Conservation (phyloP, 139 green algal genomes). For the Pleodorina starrii region DNA sequence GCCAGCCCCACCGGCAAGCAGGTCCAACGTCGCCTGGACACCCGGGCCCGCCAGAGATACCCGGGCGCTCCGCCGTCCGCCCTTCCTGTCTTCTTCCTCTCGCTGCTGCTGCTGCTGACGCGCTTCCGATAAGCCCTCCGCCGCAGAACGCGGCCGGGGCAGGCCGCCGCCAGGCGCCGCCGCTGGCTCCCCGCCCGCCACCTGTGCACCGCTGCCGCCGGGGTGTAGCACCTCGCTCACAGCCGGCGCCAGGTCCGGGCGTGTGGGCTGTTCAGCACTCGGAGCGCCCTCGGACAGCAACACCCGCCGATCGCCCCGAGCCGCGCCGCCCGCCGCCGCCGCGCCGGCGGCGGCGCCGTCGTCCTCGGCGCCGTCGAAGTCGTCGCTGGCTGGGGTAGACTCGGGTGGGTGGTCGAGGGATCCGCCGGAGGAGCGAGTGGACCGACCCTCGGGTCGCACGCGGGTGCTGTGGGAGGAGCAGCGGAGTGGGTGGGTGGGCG, state of each 20-base stretch:
- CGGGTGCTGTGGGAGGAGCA: neutral
- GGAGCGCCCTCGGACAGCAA: neutral
- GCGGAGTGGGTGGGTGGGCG: too few relatives aligned
- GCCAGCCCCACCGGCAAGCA: neutral
- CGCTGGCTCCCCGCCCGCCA: too few relatives aligned
- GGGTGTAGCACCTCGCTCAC: too few relatives aligned
- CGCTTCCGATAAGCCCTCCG: neutral
- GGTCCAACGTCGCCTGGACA: neutral
- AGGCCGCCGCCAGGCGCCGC: neutral
- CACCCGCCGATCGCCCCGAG: neutral
- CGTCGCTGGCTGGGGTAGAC: neutral
- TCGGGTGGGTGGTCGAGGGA: neutral
- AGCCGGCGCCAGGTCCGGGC: neutral
- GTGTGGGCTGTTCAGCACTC: neutral
- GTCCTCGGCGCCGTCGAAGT: neutral
- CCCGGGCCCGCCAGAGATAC: neutral
- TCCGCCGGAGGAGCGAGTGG: neutral
- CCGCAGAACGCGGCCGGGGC: neutral
- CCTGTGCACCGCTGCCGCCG: too few relatives aligned
- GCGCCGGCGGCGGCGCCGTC: neutral
- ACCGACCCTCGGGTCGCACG: neutral
- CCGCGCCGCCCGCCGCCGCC: neutral
- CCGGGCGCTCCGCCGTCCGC: neutral
- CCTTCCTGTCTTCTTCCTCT: neutral
- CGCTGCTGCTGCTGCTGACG: neutral